Conservation (phyloP, 1,284 basidiomycete genomes). For the Ceratobasidium sp. region DNA sequence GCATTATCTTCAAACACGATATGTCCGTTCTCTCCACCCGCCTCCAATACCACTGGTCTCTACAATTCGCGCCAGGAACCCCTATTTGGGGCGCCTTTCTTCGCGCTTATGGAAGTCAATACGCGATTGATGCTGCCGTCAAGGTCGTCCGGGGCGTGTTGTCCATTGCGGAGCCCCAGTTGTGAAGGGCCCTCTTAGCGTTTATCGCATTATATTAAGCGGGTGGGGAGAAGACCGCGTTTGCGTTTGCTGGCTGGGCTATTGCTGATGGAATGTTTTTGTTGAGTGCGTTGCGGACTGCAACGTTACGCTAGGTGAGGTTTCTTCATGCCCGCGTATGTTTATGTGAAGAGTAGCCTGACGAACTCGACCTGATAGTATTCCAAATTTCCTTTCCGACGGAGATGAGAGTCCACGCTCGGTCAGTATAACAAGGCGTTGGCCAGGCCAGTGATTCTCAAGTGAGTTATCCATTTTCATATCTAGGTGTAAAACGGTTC, state of each 20-base stretch:
- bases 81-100: slow-evolving; percentile 79
- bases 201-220: slow-evolving; percentile 85
- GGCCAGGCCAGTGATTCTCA: slow-evolving; percentile 86
- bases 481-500: background rate
- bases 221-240: slow-evolving; percentile 45
- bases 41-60: slow-evolving; percentile 66
- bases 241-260: slow-evolving; percentile 74
- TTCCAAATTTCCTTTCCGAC: slow-evolving; percentile 84
- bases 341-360: background rate
- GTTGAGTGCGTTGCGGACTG: slow-evolving; percentile 80
- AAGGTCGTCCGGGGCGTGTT: slow-evolving; percentile 86
- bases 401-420: slow-evolving; percentile 92
- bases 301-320: slow-evolving; percentile 86
- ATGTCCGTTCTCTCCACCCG: slow-evolving; percentile 76
- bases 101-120: slow-evolving; percentile 84
- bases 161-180: slow-evolving; percentile 90
- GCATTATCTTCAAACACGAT: slow-evolving; percentile 82
- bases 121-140: slow-evolving; percentile 73
- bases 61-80: slow-evolving; percentile 52
- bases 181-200: slow-evolving; percentile 82
- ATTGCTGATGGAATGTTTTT: slow-evolving; percentile 86
- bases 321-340: background rate
- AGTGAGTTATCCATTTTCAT: slow-evolving; percentile 47
- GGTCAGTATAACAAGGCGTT: slow-evolving; percentile 91
- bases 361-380: slow-evolving; percentile 64